phyloP scores from a whole-genome alignment of 192 early-diverging fungal genomes.

The Dispira simplex region DNA sequence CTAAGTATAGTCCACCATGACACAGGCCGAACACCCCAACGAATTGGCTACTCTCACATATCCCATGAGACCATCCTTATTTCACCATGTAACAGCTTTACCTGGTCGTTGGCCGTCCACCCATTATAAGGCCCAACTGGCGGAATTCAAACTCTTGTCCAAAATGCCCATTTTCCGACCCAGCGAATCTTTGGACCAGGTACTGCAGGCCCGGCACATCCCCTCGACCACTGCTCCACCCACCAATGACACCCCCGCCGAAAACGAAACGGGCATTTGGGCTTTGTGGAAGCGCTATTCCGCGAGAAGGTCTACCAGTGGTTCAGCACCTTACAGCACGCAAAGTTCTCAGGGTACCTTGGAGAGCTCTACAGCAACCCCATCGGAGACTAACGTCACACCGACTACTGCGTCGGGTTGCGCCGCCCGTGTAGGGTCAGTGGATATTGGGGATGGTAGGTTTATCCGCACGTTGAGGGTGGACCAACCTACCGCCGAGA shows the following conservation, averaged over 20 bases:
- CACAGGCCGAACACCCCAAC: too few relatives aligned
- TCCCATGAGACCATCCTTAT: neutral
- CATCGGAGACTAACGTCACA: too few relatives aligned
- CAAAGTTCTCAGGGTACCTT: too few relatives aligned
- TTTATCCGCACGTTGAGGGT: slow-evolving; percentile 1
- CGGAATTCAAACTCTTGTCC: neutral
- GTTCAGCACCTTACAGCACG: too few relatives aligned
- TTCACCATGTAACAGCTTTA: neutral
- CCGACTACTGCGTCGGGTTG: too few relatives aligned
- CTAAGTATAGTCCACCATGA: too few relatives aligned
- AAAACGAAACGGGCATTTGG: neutral
- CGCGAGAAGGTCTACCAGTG: too few relatives aligned
- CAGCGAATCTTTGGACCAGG: neutral
- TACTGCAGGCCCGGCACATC: too few relatives aligned
- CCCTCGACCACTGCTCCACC: too few relatives aligned
- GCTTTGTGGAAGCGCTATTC: neutral
- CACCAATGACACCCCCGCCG: too few relatives aligned
- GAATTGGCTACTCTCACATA: too few relatives aligned
- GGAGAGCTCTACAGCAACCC: too few relatives aligned
- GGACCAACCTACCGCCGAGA: neutral
- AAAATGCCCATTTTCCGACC: slow-evolving; percentile 4
- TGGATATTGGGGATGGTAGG: neutral
- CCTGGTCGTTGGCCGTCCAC: slow-evolving; percentile 10
- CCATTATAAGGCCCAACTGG: slow-evolving; percentile 7
- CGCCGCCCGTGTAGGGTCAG: neutral